Evolutionary conservation across 345 rosid genomes (phyloP), one percentile per base, ranked within the genome.

Genomic region (Melaleuca quinquenervia): DNA sequence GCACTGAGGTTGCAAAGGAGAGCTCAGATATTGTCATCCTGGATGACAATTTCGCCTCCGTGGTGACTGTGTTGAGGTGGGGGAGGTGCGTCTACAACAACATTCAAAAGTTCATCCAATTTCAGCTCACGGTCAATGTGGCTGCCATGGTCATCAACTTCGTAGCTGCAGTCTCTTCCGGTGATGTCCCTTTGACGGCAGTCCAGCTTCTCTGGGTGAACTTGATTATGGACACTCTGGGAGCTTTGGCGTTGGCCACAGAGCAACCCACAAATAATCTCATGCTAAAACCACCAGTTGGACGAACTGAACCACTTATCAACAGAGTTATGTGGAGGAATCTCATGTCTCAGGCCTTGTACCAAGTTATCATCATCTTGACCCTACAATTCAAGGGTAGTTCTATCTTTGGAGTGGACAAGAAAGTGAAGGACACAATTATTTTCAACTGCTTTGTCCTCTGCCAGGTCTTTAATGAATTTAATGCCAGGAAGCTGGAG

Each of bases 181-280:
- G 99, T 26, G 88, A 92, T 62, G 93, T 96, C 12, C 99, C 98
- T 3, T 85, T 96, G 64, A 93, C 95, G 0, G 98, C 97, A 0
- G 98, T 95, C 82, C 98, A 94, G 89, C 78, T 96, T 12, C 85
- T 96, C 21, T 96, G 96, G 98, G 97, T 94, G 88, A 96, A 95
- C 20, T 62, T 96, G 85, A 93, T 95, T 75, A 95, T 96, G 97
- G 94, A 95, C 88, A 95, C 98, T 2, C 90, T 96, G 3, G 97
- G 96, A 11, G 99, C 96, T 18, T 83, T 95, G 80, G 94, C 97
- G 87, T 85, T 95, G 2, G 97, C 95, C 4, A 93, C 98, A 0
- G 95, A 95, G 86, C 87, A 88, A 41, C 98, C 98, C 22, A 93
- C 95, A 6, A 88, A 91, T 32, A 94, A 95, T 84, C 92, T 96